Percentiles rank a stretch among this genome's conserved stretches.
These are phyloP conservation scores for Gastrodia elata DNA, from an alignment of 106 monocot species.

Conservation along the genomic window DNA sequence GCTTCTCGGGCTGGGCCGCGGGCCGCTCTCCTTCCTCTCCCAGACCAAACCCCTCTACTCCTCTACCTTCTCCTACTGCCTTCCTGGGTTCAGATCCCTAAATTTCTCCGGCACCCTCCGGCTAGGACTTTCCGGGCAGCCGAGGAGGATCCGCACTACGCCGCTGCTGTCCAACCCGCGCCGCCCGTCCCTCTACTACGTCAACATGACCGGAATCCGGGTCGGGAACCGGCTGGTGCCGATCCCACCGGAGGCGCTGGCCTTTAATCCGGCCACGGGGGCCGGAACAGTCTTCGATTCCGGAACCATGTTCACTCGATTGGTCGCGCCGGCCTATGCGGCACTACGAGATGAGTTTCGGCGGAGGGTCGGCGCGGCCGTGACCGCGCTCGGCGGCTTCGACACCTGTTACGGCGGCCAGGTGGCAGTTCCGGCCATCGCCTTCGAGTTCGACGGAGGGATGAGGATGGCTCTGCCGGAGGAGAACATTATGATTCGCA, in stretches of 20 bases:
- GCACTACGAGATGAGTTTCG: slow-evolving; percentile 77
- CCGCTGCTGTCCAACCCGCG: slow-evolving; percentile 67
- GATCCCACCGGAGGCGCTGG: slow-evolving; percentile 37
- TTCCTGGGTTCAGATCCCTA: slow-evolving; percentile 61
- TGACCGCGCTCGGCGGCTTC: slow-evolving; percentile 76
- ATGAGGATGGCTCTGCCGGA: slow-evolving; percentile 74
- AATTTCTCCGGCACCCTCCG: slow-evolving; percentile 97
- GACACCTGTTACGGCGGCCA: slow-evolving; percentile 86
- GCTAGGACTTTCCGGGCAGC: slow-evolving; percentile 66
- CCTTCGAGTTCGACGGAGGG: slow-evolving; percentile 50
- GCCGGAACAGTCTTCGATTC: slow-evolving; percentile 84
- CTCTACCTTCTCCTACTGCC: slow-evolving; percentile 93
- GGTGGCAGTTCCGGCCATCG: slow-evolving; percentile 43
- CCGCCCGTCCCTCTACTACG: slow-evolving; percentile 82
- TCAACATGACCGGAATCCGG: slow-evolving; percentile 54
- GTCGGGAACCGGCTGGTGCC: slow-evolving; percentile 34
- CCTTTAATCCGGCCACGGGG: slow-evolving; percentile 69
- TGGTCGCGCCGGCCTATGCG: slow-evolving; percentile 60
- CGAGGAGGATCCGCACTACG: slow-evolving; percentile 53
- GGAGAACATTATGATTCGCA: slow-evolving; percentile 81
- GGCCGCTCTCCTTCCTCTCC: slow-evolving; percentile 56
- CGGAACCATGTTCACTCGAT: slow-evolving; percentile 93
- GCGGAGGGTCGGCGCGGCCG: slow-evolving; percentile 23
- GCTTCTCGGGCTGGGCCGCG: slow-evolving; percentile 78
- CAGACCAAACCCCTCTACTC: slow-evolving; percentile 45